A percentile compares a stretch with the other conserved stretches of the same genome.
phyloP scores from a whole-genome alignment of 805 yeast genomes.

The Candida germanica region DNA sequence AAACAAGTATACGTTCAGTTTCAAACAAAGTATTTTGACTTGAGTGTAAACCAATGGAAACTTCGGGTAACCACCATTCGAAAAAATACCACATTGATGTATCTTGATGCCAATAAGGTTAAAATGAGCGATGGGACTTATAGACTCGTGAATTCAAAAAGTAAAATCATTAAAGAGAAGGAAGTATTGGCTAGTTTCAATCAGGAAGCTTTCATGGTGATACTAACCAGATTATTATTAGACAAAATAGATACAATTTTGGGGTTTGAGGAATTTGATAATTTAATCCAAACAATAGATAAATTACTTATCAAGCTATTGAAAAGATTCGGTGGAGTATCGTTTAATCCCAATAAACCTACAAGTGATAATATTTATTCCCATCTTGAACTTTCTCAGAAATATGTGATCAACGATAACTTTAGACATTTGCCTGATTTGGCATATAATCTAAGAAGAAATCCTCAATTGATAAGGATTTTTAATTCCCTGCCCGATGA shows the following conservation, averaged over 20 bases:
- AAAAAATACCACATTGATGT: constrained; percentile 26
- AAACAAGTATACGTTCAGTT: constrained; percentile 32
- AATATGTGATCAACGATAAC: constrained; percentile 22
- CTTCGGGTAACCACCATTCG: constrained; percentile 29
- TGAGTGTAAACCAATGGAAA: constrained; percentile 16
- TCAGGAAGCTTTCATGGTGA: constrained; percentile 26
- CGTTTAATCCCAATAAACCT: constrained; percentile 2
- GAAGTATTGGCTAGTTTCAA: constrained; percentile 30
- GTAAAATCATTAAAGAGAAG: constrained; percentile 23
- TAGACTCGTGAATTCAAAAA: constrained; percentile 17
- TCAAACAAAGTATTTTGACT: constrained; percentile 28
- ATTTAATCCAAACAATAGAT: constrained; percentile 24
- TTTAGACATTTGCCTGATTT: constrained; percentile 28
- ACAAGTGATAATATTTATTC: constrained; percentile 21
- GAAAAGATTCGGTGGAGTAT: constrained; percentile 26
- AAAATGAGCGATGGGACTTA: constrained; percentile 14
- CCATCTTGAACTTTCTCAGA: constrained; percentile 10
- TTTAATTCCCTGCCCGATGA: constrained; percentile 47
- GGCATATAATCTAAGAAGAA: constrained; percentile 32
- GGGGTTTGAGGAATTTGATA: constrained; percentile 33
- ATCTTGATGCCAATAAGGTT: constrained; percentile 15
- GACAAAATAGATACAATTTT: constrained; percentile 31
- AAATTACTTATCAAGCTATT: constrained; percentile 23
- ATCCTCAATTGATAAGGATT: constrained; percentile 33
- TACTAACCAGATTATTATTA: constrained; percentile 31